Base-by-base conservation (phyloP, 2,329 filamentous ascomycete genomes). In the Fonsecaea nubica region DNA sequence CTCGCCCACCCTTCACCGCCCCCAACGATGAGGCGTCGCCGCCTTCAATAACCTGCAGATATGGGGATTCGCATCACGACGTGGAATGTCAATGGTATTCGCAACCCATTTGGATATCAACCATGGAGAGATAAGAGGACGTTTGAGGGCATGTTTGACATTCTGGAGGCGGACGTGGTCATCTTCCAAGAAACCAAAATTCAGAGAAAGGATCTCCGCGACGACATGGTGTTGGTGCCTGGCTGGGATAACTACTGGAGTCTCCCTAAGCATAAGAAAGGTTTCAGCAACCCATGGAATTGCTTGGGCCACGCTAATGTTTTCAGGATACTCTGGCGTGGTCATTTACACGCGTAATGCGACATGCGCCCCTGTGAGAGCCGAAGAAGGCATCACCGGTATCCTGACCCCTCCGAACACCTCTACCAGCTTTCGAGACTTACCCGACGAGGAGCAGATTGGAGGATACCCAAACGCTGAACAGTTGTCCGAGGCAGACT, bases 181-280 rank as follows among this genome's bases (percentile, higher is more conserved):
- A 85, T 97, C 65, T 93, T 98, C 83, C 95, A 99, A 78, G 95
- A 98, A 79, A 89, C 92, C 52, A 99, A 98, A 80, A 97, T 98
- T 48, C 95, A 98, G 76, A 86, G 90, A 64, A 97, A 97, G 76
- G 93, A 97, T 72, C 82, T 99, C 1, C 86, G 84, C 48, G 95
- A 98, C 83, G 95, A 98, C 73, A 98, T 98, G 92, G 93, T 98
- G 9, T 82, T 98, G 38, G 88, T 98, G 0, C 89, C 92, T 0
- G 95, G 95, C 12, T 99, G 94, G 94, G 95, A 99, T 76, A 93
- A 93, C 71, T 97, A 90, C 79, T 97, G 97, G 80, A 97, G 93
- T 76, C 83, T 99, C 30, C 95, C 95, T 0, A 92, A 90, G 76
- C 86, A 96, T 75, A 98, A 98, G 78, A 98, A 97, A 83, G 94